phyloP scores from a whole-genome alignment of 306 rosid species.

The Myrica gale region DNA sequence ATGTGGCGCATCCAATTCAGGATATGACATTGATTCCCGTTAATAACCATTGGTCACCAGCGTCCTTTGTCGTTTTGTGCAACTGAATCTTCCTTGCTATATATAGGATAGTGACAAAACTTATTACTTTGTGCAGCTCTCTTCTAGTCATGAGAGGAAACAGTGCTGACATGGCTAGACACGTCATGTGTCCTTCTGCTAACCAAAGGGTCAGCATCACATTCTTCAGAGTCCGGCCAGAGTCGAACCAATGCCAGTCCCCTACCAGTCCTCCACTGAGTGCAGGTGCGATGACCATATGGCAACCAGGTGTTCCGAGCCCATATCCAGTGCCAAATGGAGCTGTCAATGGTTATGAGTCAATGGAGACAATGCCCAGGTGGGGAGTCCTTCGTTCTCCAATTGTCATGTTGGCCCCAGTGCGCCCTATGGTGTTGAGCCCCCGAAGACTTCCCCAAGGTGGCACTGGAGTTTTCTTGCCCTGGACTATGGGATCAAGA shows the following conservation, averaged over 20 bases:
- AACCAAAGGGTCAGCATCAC: constrained; percentile 74
- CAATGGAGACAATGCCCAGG: constrained; percentile 65
- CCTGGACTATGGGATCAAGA: constrained; percentile 80
- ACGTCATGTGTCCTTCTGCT: constrained; percentile 92
- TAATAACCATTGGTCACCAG: background rate
- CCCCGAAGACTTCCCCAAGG: constrained; percentile 56
- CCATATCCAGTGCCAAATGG: constrained; percentile 63
- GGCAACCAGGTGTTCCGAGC: constrained; percentile 67
- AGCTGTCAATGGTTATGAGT: constrained; percentile 50
- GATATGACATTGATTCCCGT: background rate
- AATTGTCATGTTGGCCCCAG: constrained; percentile 72
- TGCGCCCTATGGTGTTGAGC: constrained; percentile 59
- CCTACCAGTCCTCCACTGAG: constrained; percentile 45
- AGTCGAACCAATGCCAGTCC: constrained; percentile 61
- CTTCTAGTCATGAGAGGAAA: constrained; percentile 95
- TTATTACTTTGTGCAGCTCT: constrained; percentile 49
- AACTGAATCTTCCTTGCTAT: constrained; percentile 12
- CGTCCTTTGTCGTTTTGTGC: constrained; percentile 5
- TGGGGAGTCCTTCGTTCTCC: constrained; percentile 82
- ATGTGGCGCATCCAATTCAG: background rate
- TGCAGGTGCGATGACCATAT: constrained; percentile 45
- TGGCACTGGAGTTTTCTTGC: constrained; percentile 97
- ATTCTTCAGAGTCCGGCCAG: constrained; percentile 75
- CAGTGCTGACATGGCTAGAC: constrained; percentile 96
- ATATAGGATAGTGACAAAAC: background rate